phyloP scores from a whole-genome alignment of 371 early-diverging fungal genomes.

The Syncephalastrum contaminatum region DNA sequence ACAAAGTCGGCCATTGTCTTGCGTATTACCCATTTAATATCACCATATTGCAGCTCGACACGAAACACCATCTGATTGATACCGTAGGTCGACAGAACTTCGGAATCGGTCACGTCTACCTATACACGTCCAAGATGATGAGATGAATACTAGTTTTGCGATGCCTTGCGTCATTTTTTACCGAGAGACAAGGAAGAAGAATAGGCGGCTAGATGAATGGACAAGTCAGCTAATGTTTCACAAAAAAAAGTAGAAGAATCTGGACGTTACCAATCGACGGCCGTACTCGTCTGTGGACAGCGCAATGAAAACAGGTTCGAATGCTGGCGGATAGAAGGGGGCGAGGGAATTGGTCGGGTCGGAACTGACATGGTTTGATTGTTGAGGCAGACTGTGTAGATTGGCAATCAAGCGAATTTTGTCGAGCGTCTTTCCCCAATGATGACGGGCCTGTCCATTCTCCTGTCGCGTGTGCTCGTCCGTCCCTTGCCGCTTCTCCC shows the following conservation, averaged over 20 bases:
- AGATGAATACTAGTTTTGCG: background rate
- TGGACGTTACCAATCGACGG: conserved; percentile 30
- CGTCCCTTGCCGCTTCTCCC: conserved; percentile 5
- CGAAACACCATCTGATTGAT: conserved; percentile 56
- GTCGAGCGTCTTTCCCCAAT: conserved; percentile 44
- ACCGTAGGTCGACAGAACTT: conserved; percentile 30
- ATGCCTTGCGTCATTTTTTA: background rate
- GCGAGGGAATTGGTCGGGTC: conserved; percentile 20
- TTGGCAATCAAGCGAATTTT: conserved; percentile 32
- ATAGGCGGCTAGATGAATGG: conserved; percentile 39
- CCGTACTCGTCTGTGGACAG: conserved; percentile 46
- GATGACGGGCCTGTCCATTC: conserved; percentile 18
- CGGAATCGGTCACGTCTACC: conserved; percentile 59
- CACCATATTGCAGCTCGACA: conserved; percentile 78
- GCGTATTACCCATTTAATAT: conserved; percentile 74
- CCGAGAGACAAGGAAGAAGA: conserved; percentile 17
- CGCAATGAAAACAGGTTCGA: conserved; percentile 41
- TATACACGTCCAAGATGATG: conserved; percentile 7
- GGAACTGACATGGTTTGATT: conserved; percentile 2
- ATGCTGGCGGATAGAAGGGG: conserved; percentile 45
- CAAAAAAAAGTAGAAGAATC: background rate
- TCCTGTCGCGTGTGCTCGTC: conserved; percentile 3
- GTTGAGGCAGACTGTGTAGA: conserved; percentile 15
- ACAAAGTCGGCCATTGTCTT: conserved; percentile 74
- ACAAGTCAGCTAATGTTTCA: background rate